Base-by-base conservation (phyloP, 805 yeast genomes). In the Grigorovia jiainica region DNA sequence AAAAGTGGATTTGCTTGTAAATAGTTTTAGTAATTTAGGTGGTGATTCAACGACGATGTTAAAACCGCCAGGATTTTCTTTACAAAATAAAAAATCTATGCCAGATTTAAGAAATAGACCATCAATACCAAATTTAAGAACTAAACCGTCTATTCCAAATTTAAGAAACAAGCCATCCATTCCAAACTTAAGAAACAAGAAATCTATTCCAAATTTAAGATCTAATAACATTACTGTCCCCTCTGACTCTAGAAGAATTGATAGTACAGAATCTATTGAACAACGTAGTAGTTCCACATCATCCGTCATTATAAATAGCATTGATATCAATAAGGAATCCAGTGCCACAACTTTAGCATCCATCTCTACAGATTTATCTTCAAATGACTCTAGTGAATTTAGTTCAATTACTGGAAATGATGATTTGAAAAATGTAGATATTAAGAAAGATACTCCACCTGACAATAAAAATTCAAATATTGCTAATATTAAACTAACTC, bases 211-310 rank as follows among this genome's bases (percentile, higher is more conserved):
- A 4, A 36, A 36, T 18, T 19, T 36, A 36, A 27, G 15, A 27
- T 27, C 31, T 27, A 27, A 27, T 27, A 34, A 34, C 36, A 34
- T 5, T 5, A n/a, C 16, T 34, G 19, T 13, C 19, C 15, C 6
- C 38, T 11, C 11, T 19, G n/a, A 45, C 13, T 45, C 54, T 11
- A 24, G 44, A 23, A 47, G 55, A 24, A 43, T 50, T 18, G 44
- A 37, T 32, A 50, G 57, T 20, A 39, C 45, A 50, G 49, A 36
- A 47, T 50, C 40, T 7, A 34, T 25, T 13, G 39, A 44, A 13
- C 36, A 37, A 32, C 29, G 30, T 21, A 33, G 24, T 9, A 29
- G 31, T 27, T 27, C 31, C 11, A 7, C 31, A 27, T 27, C 31
- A 11, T 27, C 31, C n/a, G 31, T 11, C 11, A 13, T 27, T 4